These are phyloP conservation scores for Baeospora myosura DNA, from an alignment of 1,284 basidiomycete genomes.

Conservation along the genomic window DNA sequence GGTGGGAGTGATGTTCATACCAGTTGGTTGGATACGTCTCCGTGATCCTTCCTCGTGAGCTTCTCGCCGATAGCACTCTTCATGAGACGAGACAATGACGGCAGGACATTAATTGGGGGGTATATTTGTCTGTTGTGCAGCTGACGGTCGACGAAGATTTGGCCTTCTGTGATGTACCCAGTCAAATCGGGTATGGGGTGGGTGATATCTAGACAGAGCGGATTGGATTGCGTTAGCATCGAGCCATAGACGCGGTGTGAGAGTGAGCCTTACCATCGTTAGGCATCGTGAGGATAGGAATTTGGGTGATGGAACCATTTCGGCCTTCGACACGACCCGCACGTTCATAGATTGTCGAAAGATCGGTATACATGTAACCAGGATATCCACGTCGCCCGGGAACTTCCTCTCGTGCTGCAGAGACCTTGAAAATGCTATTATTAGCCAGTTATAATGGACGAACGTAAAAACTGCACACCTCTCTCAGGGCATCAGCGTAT, in stretches of 20 bases:
- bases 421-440: constrained; percentile 50
- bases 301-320: constrained; percentile 99
- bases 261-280: constrained; percentile 77
- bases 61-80: constrained; percentile 99
- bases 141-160: constrained; percentile 97
- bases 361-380: constrained; percentile 98
- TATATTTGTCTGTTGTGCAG: constrained; percentile 95
- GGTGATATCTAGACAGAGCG: constrained; percentile 76
- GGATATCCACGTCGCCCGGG: constrained; percentile 99
- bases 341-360: constrained; percentile 98
- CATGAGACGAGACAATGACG: constrained; percentile 98
- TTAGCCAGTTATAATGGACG: constrained; percentile 2
- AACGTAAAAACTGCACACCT: constrained; percentile 40
- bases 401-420: constrained; percentile 98
- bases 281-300: constrained; percentile 99
- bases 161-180: constrained; percentile 98
- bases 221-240: no score
- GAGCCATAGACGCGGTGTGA: constrained; percentile 11
- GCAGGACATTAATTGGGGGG: constrained; percentile 98
- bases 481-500: constrained; percentile 96
- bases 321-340: constrained; percentile 96
- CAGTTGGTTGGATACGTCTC: constrained; percentile 97
- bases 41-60: constrained; percentile 95
- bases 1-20: constrained; percentile 33
- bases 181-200: constrained; percentile 99